Evolutionary conservation across 768 basidiomycete genomes (phyloP), one percentile per base, ranked within the genome.

Genomic region (Boletales sp.): DNA sequence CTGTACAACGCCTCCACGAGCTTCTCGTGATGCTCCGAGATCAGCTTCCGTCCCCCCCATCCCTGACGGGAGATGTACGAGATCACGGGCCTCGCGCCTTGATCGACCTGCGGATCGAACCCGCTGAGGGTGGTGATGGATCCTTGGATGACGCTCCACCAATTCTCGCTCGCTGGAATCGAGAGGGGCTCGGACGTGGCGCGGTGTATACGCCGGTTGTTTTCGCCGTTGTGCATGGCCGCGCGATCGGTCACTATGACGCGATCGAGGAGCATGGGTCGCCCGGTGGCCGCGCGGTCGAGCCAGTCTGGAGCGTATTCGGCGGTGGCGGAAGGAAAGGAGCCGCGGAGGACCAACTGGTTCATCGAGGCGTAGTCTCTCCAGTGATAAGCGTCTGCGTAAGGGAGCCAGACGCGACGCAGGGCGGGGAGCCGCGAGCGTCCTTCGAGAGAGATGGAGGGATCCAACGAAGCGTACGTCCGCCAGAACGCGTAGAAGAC

Each of bases 331-430:
- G 84, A 87, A 2, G 94, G 94, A 67, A 95, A 92, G 49, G 83
- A 78, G 27, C 83, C 79, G 43, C 86, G 84, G 24, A 90, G 73
- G 41, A 94, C 81, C 77, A 81, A 90, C 71, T 94, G 82, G 67
- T 95, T 95, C 92, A 97, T 92, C 31, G 76, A 71, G 8, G 94
- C 83, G 54, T 94, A 93, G 69, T 97, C 94, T n/a, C 90, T 82
- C 93, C 93, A 97, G 58, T 90, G 84, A 44, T 74, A 78, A 10
- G 82, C 81, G 55, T 86, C 83, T 12, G 87, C 69, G 52, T 85
- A 85, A 40, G 82, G 75, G 69, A 97, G 92, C 56, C 91, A 67
- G 57, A 94, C 71, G 11, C 88, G 86, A 0, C 85, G 80, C 0
- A 86, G 79, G 2, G 86, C 74, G 2, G 90, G 87, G 31, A 97